phyloP scores from a whole-genome alignment of 2,329 filamentous ascomycete species.

The Penicillium expansum region DNA sequence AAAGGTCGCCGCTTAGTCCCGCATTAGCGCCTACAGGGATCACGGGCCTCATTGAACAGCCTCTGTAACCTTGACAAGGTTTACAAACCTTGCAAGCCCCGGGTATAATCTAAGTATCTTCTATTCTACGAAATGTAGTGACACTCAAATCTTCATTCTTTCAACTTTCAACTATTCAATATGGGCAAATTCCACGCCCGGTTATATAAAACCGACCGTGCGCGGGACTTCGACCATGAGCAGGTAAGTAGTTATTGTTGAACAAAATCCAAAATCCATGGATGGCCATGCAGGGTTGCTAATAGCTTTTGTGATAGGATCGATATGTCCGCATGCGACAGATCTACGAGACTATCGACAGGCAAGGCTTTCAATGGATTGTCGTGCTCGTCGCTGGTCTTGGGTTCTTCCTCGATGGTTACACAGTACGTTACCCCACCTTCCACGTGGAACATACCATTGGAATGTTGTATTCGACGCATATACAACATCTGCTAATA shows the following conservation, averaged over 20 bases:
- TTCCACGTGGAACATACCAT: neutral
- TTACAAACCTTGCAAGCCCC: neutral
- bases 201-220: slow-evolving; percentile 45
- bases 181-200: slow-evolving; percentile 38
- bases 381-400: slow-evolving; percentile 49
- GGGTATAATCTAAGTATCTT: neutral
- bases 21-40: slow-evolving; percentile 10
- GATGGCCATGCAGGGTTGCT: neutral
- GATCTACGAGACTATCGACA: slow-evolving; percentile 47
- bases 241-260: slow-evolving; percentile 24
- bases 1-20: neutral
- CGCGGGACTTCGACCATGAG: slow-evolving; percentile 46
- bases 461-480: neutral
- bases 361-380: slow-evolving; percentile 43
- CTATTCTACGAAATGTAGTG: neutral
- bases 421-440: slow-evolving; percentile 31
- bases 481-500: neutral
- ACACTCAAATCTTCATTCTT: neutral
- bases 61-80: neutral
- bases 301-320: slow-evolving; percentile 27
- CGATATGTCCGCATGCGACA: slow-evolving; percentile 45
- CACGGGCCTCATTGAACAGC: neutral
- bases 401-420: slow-evolving; percentile 52
- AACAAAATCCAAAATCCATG: too few species aligned
- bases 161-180: neutral